Conservation (phyloP, 2,329 filamentous ascomycete species). For the Lecanicillium sp. region DNA sequence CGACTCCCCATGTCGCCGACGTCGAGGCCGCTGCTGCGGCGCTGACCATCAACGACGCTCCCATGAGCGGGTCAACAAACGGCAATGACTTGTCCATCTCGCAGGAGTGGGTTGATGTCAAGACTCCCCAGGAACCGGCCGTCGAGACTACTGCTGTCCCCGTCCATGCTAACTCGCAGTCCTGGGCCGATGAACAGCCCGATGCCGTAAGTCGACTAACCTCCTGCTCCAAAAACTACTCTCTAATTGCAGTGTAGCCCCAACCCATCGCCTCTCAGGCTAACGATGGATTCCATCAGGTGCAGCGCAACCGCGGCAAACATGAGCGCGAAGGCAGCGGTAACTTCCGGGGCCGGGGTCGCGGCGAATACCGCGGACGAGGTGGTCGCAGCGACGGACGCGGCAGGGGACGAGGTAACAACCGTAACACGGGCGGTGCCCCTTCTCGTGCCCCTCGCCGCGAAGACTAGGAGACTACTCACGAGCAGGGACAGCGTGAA, state of each 20-base stretch:
- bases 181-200: conserved; percentile 78
- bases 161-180: conserved; percentile 43
- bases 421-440: conserved; percentile 27
- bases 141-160: conserved; percentile 53
- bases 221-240: too few species aligned
- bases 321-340: conserved; percentile 45
- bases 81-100: conserved; percentile 42
- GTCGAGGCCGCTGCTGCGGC: conserved; percentile 25
- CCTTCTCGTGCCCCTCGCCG: conserved; percentile 32
- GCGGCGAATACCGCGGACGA: conserved; percentile 46
- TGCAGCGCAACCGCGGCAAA: conserved; percentile 55
- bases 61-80: conserved; percentile 38
- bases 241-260: neutral
- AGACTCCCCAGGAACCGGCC: conserved; percentile 63
- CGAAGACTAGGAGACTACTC: conserved; percentile 32
- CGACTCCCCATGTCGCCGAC: conserved; percentile 29
- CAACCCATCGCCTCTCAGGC: conserved; percentile 32
- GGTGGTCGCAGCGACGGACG: conserved; percentile 45
- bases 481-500: conserved; percentile 19
- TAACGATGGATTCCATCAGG: conserved; percentile 67
- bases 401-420: conserved; percentile 34
- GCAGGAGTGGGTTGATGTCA: conserved; percentile 65
- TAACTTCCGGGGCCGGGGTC: conserved; percentile 36
- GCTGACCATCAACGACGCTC: neutral
- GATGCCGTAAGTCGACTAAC: conserved; percentile 39